Base-by-base conservation (phyloP, 148 eudicot genomes). In the Amaranthus palmeri region DNA sequence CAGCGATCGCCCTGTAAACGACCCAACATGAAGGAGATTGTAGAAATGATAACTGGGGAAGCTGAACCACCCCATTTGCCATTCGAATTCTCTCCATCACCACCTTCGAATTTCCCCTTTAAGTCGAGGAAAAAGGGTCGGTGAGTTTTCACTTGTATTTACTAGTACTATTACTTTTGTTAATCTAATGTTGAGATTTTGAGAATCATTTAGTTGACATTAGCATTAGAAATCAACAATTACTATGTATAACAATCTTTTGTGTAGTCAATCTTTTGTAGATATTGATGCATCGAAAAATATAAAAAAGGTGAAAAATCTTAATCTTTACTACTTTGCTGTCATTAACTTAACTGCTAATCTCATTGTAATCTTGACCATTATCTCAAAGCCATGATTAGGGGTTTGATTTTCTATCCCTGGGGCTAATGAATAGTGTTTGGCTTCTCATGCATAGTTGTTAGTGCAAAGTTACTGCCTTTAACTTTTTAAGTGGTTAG, bases 71-170 rank as follows among this genome's bases (percentile, higher is more conserved):
- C 97, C 17, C 87, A 86, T 72, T 82, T 93, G 85, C 98, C 98
- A 0, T 87, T 93, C 54, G 98, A 93, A 69, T 93, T 93, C 72
- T 93, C 98, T 2, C 98, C 98, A 12, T 93, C 98, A 13, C 98
- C 98, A 17, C 98, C 98, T 1, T 82, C 87, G 3, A 86, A 79
- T 79, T 90, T 85, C 40, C 96, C 96, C 44, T 86, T 89, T 80
- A 93, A 86, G 82, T 83, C 92, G 45, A 75, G 87, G 84, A 93
- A 86, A 82, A 91, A 91, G 74, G 83, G 79, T 55, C 78, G 88
- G 91, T 93, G 89, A 93, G 85, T 70, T 85, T 50, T 76, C 72
- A 43, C 48, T 71, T 74, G 11, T 46, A 8, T 36, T 49, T 60
- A 50, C 12, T 43, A 17, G 61, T 18, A 25, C 71, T 17, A 62